A percentile compares a stretch with the other conserved stretches of the same genome.
phyloP scores from a whole-genome alignment of 164 flowering plant species.

The Dillenia turbinata region DNA sequence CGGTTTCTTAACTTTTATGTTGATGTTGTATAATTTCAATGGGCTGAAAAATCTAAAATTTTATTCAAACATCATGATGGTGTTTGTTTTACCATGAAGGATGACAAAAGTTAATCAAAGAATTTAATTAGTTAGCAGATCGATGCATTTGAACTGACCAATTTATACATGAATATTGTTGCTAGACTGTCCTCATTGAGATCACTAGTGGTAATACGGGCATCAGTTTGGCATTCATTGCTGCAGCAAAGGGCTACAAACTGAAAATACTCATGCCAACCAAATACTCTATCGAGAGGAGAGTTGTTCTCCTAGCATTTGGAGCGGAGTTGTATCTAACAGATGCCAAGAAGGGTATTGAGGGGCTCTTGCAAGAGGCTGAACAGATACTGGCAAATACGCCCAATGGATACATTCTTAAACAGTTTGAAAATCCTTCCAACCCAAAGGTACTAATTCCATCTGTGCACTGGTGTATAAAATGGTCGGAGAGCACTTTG shows the following conservation, averaged over 20 bases:
- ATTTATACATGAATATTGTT: no score
- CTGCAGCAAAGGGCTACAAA: conserved; percentile 53
- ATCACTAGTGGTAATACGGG: conserved; percentile 62
- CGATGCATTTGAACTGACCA: no score
- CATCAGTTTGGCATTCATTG: conserved; percentile 57
- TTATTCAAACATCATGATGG: no score
- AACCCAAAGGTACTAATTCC: conserved; percentile 41
- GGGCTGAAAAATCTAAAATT: no score
- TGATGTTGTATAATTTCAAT: no score
- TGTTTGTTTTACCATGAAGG: no score
- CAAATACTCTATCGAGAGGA: conserved; percentile 44
- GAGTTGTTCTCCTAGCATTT: conserved; percentile 47
- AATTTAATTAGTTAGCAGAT: no score
- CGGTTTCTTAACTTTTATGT: no score
- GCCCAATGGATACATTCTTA: conserved; percentile 42
- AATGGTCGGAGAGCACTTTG: neutral
- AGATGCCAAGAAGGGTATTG: conserved; percentile 47
- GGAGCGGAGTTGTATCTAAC: conserved; percentile 58
- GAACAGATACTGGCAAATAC: conserved; percentile 42
- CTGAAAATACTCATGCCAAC: conserved; percentile 56
- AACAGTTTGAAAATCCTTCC: conserved; percentile 58
- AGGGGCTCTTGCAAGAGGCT: conserved; percentile 49
- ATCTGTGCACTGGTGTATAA: neutral
- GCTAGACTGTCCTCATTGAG: conserved; percentile 47
- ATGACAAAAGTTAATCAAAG: no score